Evolutionary conservation across 179 eudicot species (phyloP), one percentile per base, ranked within the genome.

Genomic region (Silene vulgaris): DNA sequence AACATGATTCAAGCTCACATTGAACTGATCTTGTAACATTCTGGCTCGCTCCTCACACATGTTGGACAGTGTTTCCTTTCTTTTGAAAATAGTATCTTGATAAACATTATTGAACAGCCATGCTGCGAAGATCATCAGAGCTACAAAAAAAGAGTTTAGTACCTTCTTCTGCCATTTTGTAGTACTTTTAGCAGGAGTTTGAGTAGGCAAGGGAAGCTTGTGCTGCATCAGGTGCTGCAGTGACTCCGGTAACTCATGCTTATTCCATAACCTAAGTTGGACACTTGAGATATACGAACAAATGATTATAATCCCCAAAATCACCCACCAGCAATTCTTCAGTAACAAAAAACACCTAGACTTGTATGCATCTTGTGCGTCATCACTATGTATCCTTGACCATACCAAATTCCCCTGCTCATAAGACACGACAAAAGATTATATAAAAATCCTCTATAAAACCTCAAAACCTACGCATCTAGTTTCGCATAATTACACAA

Each of bases 41-140:
- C 98, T 84, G 21, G 98, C 97, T 73, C 98, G 85, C 72, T 93
- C 96, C 32, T 93, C 98, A 72, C 98, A 93, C 98, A 93, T 93
- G 86, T 86, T 91, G 21, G 87, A 76, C 26, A 93, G 83, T 37
- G 92, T 86, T 77, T 91, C 96, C 78, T 74, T 81, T 79, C 91
- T 87, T 77, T 86, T 84, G 43, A 85, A 72, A 65, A 35, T 60
- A 35, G 81, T 80, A 66, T 83, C 91, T 70, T 79, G 75, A 52
- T 82, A 81, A 71, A 89, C 54, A 72, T 65, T 81, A 74, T 79
- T 81, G 75, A 79, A 91, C 59, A 85, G 69, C 85, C 85, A 81
- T 61, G 82, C 45, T 32, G 95, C 86, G 3, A 45, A 40, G 64
- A 74, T 7, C 40, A 88, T 70, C 78, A 92, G 88, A 69, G 12